Base-by-base conservation (phyloP, 306 rosid genomes). In the Canavalia ensiformis region DNA sequence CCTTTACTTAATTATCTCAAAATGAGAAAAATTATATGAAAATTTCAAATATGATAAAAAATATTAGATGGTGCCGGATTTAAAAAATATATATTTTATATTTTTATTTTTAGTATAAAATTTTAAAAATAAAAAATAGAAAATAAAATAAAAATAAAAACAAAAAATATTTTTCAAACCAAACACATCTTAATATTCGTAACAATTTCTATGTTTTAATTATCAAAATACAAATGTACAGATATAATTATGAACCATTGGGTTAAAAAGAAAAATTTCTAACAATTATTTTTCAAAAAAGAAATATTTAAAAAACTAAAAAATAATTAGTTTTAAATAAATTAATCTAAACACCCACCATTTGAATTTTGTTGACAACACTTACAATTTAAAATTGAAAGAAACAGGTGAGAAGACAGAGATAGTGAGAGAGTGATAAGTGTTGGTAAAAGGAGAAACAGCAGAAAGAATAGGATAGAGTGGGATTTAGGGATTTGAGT, bases 401-500 rank as follows among this genome's bases (percentile, higher is more conserved):
- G 44, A 59, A 75, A 50, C 25, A 18, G 25, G 25, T 18, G 25
- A 68, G 39, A 62, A 39, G 51, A 70, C 9, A 31, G 47, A 10
- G 60, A 68, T 41, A 66, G 0, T 59, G 82, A 76, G 57, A 56
- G 62, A 34, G n/a, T 30, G 49, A 37, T 4, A 28, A 68, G 58
- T 75, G 77, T 34, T 75, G 76, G 76, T 57, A 35, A 82, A 82
- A 74, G 49, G 8, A 74, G 25, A 64, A 68, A 46, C 52, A 46
- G 1, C 11, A 45, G n/a, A 45, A 28, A 44, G 5, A 31, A 46
- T 30, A 62, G 34, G 12, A 2, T 31, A 6, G 44, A 80, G 8
- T 29, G 49, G 8, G 58, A 64, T 52, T 44, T 74, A 11, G 75
- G 50, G 8, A 13, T 41, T 54, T 2, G n/a, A 44, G 50, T 75